Evolutionary conservation across 495 filamentous ascomycete genomes (phyloP).

Genomic region (Xylaria nigripes): DNA sequence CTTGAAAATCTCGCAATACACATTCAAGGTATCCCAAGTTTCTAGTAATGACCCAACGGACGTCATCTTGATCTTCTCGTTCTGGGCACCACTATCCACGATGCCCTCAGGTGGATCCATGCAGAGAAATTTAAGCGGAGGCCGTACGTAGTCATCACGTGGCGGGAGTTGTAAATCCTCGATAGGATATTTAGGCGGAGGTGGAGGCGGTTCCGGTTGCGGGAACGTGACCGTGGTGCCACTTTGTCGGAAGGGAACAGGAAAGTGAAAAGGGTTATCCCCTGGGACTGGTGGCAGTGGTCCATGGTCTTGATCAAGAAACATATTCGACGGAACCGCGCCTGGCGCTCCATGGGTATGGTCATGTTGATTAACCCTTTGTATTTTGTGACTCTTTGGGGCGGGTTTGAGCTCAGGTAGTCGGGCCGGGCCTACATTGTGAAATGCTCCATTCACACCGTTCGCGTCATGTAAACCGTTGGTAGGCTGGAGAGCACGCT

Average conservation of each 20-base stretch:
- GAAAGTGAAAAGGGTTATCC: conserved; percentile 35
- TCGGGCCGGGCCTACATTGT: conserved; percentile 37
- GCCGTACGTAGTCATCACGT: conserved; percentile 51
- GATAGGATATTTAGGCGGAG: conserved; percentile 85
- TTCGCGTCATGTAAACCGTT: conserved; percentile 34
- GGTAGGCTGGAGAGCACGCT: conserved; percentile 49
- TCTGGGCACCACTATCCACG: conserved; percentile 23
- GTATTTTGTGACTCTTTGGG: conserved; percentile 67
- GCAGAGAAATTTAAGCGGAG: conserved; percentile 68
- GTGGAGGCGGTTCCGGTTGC: conserved; percentile 41
- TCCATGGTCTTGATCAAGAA: conserved; percentile 30
- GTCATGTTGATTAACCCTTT: conserved; percentile 26
- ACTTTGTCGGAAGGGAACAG: conserved; percentile 31
- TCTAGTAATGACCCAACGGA: conserved; percentile 75
- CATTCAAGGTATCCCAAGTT: conserved; percentile 92
- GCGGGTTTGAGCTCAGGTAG: conserved; percentile 76
- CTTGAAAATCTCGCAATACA: conserved; percentile 86
- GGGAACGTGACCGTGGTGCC: conserved; percentile 21
- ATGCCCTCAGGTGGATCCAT: conserved; percentile 43
- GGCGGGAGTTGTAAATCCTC: conserved; percentile 79
- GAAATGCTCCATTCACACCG: conserved; percentile 27
- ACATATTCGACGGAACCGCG: conserved; percentile 36
- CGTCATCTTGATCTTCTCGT: conserved; percentile 62
- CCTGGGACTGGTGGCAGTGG: conserved; percentile 31
- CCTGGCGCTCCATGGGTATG: conserved; percentile 25